A percentile compares a stretch with the other conserved stretches of the same genome.
These are phyloP conservation scores for Nicotiana attenuata DNA, from an alignment of 257 asterid genomes.

Conservation along the genomic window DNA sequence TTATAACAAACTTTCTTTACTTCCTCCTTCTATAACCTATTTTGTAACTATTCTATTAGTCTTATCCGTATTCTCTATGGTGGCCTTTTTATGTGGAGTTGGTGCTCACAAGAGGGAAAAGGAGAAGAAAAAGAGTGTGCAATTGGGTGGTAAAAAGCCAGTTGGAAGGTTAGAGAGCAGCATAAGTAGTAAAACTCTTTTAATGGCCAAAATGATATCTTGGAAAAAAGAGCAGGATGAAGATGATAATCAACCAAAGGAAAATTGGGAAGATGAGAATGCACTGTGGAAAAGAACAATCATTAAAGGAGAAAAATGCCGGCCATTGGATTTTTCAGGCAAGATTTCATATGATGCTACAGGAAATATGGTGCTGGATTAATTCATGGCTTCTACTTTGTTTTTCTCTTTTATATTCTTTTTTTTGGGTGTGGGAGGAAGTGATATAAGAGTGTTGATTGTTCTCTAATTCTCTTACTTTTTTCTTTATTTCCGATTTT, in stretches of 20 bases:
- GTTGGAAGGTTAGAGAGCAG: conserved; percentile 24
- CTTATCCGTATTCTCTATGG: neutral
- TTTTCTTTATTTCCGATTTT: too few relatives aligned
- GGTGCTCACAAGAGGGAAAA: conserved; percentile 7
- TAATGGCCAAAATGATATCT: conserved; percentile 43
- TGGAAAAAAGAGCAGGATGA: conserved; percentile 44
- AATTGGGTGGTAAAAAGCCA: conserved; percentile 35
- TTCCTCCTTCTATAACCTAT: neutral
- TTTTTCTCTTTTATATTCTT: too few relatives aligned
- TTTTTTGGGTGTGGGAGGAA: too few relatives aligned
- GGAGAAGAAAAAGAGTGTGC: conserved; percentile 20
- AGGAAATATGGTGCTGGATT: conserved; percentile 19
- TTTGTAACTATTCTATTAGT: neutral
- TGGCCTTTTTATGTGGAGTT: conserved; percentile 2
- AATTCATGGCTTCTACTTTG: neutral
- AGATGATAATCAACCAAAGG: neutral
- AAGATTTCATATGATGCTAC: conserved; percentile 48
- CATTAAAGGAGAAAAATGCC: conserved; percentile 53
- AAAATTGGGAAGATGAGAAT: conserved; percentile 16
- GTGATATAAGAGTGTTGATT: too few relatives aligned
- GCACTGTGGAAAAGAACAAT: conserved; percentile 60
- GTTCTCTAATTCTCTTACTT: too few relatives aligned
- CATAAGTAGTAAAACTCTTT: conserved; percentile 47
- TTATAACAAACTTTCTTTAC: neutral
- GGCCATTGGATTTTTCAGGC: conserved; percentile 54